Percentiles rank a stretch among this genome's conserved stretches.
Evolutionary conservation across 2,329 filamentous ascomycete species (phyloP).

Genomic region (Fusarium longipes): DNA sequence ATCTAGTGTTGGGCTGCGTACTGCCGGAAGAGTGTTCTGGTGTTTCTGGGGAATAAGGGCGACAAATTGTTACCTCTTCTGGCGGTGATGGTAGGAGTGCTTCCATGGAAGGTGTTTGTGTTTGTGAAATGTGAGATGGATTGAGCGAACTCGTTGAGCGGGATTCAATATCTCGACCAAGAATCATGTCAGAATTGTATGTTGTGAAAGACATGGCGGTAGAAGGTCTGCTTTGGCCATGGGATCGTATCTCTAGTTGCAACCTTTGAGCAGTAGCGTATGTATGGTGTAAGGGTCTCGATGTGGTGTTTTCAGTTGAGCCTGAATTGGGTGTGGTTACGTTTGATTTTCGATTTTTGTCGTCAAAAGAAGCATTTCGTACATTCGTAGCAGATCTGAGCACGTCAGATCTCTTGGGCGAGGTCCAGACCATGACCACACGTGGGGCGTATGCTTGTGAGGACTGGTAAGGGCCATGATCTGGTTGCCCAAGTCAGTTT

Average conservation of each 20-base stretch:
- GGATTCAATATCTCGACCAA: slow-evolving; percentile 14
- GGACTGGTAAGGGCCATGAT: slow-evolving; percentile 41
- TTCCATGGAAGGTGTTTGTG: slow-evolving; percentile 16
- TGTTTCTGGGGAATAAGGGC: slow-evolving; percentile 4
- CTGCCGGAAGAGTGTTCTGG: background rate
- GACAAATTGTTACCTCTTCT: slow-evolving; percentile 4
- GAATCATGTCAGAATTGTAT: slow-evolving; percentile 37
- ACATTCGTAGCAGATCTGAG: background rate
- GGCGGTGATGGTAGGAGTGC: slow-evolving; percentile 32
- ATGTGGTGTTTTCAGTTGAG: slow-evolving; percentile 10
- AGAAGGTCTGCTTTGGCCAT: slow-evolving; percentile 23
- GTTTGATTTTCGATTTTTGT: slow-evolving; percentile 21
- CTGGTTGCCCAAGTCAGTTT: slow-evolving; percentile 51
- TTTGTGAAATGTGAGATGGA: slow-evolving; percentile 30
- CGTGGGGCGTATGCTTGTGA: slow-evolving; percentile 45
- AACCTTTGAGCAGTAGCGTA: slow-evolving; percentile 5
- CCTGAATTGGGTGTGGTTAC: slow-evolving; percentile 6
- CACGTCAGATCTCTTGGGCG: slow-evolving; percentile 16
- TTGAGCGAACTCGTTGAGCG: slow-evolving; percentile 10
- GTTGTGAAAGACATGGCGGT: slow-evolving; percentile 40
- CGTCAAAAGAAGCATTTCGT: slow-evolving; percentile 13
- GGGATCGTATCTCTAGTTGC: slow-evolving; percentile 4
- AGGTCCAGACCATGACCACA: slow-evolving; percentile 56
- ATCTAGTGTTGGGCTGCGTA: background rate
- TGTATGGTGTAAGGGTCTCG: slow-evolving; percentile 7